A percentile compares a stretch with the other conserved stretches of the same genome.
phyloP scores from a whole-genome alignment of 2,329 filamentous ascomycete species.

The Pyrenophora seminiperda region DNA sequence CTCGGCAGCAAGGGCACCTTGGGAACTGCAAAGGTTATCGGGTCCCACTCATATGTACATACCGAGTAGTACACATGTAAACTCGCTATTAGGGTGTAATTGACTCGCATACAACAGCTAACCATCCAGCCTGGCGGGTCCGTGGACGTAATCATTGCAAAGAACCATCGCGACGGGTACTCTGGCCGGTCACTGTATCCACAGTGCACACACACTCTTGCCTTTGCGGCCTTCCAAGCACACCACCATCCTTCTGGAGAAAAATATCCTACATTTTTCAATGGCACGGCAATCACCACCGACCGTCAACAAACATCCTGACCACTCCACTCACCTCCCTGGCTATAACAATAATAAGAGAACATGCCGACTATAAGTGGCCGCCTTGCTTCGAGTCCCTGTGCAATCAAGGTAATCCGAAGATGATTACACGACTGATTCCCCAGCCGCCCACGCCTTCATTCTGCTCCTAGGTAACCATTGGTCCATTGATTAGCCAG shows the following conservation, averaged over 20 bases:
- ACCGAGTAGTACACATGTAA: no score
- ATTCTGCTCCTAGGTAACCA: neutral
- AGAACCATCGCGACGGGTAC: conserved; percentile 12
- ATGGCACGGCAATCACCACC: no score
- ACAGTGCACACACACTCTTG: neutral
- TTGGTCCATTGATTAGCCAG: conserved; percentile 1
- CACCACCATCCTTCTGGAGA: neutral
- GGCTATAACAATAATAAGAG: no score
- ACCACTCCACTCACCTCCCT: no score
- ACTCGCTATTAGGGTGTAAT: conserved; percentile 7
- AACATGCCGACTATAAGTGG: neutral
- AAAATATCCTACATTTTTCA: no score
- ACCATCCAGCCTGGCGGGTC: conserved; percentile 16
- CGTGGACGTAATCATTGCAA: conserved; percentile 10
- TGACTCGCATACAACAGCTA: conserved; percentile 15
- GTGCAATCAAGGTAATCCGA: neutral
- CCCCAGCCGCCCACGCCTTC: conserved; percentile 3
- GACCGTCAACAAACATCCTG: no score
- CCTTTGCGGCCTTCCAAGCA: neutral
- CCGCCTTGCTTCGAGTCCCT: neutral
- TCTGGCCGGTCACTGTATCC: neutral
- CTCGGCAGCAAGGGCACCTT: neutral
- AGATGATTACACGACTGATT: neutral
- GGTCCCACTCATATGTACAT: no score
- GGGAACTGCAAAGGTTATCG: neutral